Evolutionary conservation across 1,284 basidiomycete genomes (phyloP).

Genomic region (Retiboletus fuscus): DNA sequence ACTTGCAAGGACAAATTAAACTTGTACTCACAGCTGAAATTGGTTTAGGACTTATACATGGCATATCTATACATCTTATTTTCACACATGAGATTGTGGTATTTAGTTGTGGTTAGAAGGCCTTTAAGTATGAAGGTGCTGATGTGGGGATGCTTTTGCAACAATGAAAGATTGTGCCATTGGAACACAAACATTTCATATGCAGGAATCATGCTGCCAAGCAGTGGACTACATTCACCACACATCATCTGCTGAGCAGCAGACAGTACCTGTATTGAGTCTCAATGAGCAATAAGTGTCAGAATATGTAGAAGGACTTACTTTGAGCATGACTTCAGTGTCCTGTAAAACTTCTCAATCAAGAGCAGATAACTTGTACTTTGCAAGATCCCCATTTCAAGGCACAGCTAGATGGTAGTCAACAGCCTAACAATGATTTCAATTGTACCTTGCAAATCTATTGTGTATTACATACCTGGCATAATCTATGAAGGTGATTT

Average conservation of each 20-base stretch:
- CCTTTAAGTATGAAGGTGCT: not conserved
- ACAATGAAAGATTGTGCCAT: not conserved
- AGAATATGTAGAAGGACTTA: not conserved
- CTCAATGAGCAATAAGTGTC: not conserved
- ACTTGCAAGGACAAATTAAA: not conserved
- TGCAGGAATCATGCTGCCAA: not conserved
- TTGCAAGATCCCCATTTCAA: not conserved
- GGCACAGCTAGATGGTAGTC: not conserved
- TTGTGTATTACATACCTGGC: not conserved
- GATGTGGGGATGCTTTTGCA: not conserved
- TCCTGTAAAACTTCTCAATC: not conserved
- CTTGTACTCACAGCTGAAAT: not conserved
- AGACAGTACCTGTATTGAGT: not conserved
- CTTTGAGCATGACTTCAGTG: not conserved
- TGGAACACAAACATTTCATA: not conserved
- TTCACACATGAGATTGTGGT: not conserved
- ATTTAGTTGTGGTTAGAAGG: not conserved
- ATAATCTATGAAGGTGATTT: not conserved
- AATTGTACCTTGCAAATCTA: not conserved
- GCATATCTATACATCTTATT: constrained; percentile 3
- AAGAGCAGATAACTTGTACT: not conserved
- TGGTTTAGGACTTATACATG: not conserved
- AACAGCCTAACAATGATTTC: not conserved
- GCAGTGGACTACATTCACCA: not conserved
- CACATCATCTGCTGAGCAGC: not conserved